Conservation (phyloP, 2,329 filamentous ascomycete species). For the Aspergillus calidoustus region DNA sequence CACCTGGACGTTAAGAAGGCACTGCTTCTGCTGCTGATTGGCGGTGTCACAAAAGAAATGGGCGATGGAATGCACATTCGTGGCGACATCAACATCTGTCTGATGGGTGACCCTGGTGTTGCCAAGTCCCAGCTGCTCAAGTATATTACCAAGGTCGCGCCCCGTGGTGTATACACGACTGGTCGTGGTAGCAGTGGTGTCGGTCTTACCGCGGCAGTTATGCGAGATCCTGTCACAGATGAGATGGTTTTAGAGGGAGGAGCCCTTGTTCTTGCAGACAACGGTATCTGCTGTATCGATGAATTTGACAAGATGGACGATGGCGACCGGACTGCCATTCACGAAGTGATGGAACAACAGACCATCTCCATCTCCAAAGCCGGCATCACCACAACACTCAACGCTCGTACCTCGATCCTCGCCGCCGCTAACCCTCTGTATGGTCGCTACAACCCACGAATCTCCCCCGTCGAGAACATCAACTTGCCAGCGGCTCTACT, state of each 20-base stretch:
- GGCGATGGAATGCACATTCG: slow-evolving; percentile 98
- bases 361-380: slow-evolving; percentile 86
- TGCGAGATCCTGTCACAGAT: slow-evolving; percentile 77
- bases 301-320: slow-evolving; percentile 90
- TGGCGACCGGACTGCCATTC: slow-evolving; percentile 75
- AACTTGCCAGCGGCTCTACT: slow-evolving; percentile 96
- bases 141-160: slow-evolving; percentile 97
- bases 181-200: slow-evolving; percentile 81
- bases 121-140: slow-evolving; percentile 98
- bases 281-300: slow-evolving; percentile 82
- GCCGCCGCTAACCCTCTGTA: slow-evolving; percentile 97
- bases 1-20: slow-evolving; percentile 98
- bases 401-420: slow-evolving; percentile 92
- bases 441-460: slow-evolving; percentile 94
- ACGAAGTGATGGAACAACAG: slow-evolving; percentile 89
- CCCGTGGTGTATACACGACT: slow-evolving; percentile 84
- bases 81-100: slow-evolving; percentile 96
- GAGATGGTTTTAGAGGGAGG: slow-evolving; percentile 81
- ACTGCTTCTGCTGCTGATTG: slow-evolving; percentile 90
- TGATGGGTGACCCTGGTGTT: slow-evolving; percentile 99
- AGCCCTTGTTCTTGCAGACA: slow-evolving; percentile 77
- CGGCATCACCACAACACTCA: slow-evolving; percentile 94
- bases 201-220: slow-evolving; percentile 80
- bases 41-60: slow-evolving; percentile 95
- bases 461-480: slow-evolving; percentile 98